phyloP scores from a whole-genome alignment of 108 stramenopile genomes.

The Cyclotella kingstonii region DNA sequence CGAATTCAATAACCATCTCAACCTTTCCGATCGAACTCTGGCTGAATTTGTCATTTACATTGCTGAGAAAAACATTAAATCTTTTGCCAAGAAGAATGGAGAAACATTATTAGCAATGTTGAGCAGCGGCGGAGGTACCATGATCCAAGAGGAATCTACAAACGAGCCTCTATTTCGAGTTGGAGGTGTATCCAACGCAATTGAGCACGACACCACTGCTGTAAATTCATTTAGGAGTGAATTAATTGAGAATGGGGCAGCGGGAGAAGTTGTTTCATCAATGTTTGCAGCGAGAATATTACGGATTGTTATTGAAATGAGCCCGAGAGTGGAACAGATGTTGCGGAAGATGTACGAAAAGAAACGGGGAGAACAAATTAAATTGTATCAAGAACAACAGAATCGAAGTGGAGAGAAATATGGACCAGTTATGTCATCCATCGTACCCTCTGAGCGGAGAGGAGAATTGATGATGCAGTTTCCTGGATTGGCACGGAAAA shows the following conservation, averaged over 20 bases:
- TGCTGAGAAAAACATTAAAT: constrained; percentile 71
- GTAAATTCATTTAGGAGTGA: constrained; percentile 44
- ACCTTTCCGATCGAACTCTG: constrained; percentile 90
- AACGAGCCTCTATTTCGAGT: too few relatives aligned
- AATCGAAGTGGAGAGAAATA: constrained; percentile 1
- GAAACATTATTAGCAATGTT: constrained; percentile 7
- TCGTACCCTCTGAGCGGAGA: constrained; percentile 34
- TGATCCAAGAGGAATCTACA: not conserved
- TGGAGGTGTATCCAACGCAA: constrained; percentile 13
- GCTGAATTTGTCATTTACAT: constrained; percentile 94
- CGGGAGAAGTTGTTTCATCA: constrained; percentile 59
- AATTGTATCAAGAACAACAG: constrained; percentile 1
- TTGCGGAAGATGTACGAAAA: constrained; percentile 44
- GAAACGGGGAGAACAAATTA: constrained; percentile 24
- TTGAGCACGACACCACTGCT: constrained; percentile 26
- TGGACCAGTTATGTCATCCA: constrained; percentile 35
- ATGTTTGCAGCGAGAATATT: constrained; percentile 59
- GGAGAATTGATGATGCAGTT: constrained; percentile 56
- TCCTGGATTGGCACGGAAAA: constrained; percentile 85
- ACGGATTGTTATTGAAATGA: constrained; percentile 59
- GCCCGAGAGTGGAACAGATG: constrained; percentile 62
- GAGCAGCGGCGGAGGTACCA: constrained; percentile 7
- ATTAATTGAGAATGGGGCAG: constrained; percentile 59
- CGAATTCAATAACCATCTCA: constrained; percentile 83
- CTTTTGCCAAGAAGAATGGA: constrained; percentile 24